Evolutionary conservation across 768 basidiomycete species (phyloP), one percentile per base, ranked within the genome.

Genomic region (Lyophyllum decastes): DNA sequence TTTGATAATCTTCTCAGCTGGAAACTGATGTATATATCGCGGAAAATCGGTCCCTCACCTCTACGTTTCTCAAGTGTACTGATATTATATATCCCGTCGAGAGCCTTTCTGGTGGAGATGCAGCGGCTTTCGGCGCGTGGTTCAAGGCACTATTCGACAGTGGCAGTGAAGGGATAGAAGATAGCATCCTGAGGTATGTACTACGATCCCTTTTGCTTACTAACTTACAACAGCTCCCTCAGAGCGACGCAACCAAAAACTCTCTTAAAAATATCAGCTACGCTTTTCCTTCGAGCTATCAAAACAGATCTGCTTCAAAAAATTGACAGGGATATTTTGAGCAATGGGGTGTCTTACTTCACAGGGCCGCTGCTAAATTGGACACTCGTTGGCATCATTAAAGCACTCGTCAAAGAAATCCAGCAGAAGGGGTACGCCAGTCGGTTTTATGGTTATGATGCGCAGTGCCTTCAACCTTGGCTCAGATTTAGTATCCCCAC

Each of bases 101-200:
- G 8, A 74, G 75, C 21, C 68, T 84, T 10, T 70, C 76, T 17
- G 62, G 61, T 27, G 81, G 82, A 49, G 82, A 83, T 40, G 64
- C 71, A 40, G 58, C 60, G 41, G 77, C 79, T 19, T 83, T 84
- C 60, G 66, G 70, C 33, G 74, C 77, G 9, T 94, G 92, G 92
- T 84, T 80, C 62, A 92, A 90, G 65, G 87, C 89, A 0, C 74
- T 94, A 25, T 93, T 93, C 68, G 90, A 92, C 66, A 85, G 76
- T 49, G 77, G 75, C 58, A 91, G 84, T 61, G 92, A 93, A 68
- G 92, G 92, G 1, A 92, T 94, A 25, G 92, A 93, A 62, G 92
- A 94, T 64, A 85, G 82, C 14, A 89, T 91, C 54, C 73, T 89
- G 24, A 77, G 86, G 87, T 86, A 70, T 62, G 55, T 22, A 41